These are phyloP conservation scores for Urochloa ruziziensis DNA, from an alignment of 176 grass and related monocot genomes.

Conservation along the genomic window DNA sequence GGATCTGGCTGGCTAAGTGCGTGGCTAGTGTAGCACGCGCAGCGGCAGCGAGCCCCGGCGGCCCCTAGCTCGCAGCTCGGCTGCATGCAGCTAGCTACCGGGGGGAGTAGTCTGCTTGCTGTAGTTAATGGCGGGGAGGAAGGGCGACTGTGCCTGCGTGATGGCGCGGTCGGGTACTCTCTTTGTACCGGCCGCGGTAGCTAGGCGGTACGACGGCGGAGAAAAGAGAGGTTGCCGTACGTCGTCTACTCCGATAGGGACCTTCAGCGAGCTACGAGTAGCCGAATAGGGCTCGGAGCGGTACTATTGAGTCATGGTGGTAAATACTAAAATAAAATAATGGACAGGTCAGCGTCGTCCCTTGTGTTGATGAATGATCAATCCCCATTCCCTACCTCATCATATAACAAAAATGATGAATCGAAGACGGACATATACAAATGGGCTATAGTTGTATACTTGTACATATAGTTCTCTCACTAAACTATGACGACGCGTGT, in stretches of 20 bases:
- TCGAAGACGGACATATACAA: no score
- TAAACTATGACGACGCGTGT: no score
- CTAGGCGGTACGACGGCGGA: slow-evolving; percentile 15
- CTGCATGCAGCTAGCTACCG: neutral
- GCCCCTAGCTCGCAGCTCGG: neutral
- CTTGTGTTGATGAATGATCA: no score
- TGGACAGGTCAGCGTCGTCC: no score
- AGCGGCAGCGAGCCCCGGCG: neutral
- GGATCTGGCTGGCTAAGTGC: slow-evolving; percentile 21
- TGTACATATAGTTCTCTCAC: no score
- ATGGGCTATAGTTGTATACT: no score
- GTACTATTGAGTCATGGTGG: neutral
- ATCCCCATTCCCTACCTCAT: no score
- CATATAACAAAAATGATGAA: no score
- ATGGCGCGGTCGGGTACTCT: slow-evolving; percentile 41
- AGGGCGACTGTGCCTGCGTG: slow-evolving; percentile 40
- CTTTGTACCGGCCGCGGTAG: neutral
- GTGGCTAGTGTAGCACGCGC: neutral
- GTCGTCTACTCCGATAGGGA: neutral
- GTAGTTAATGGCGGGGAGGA: slow-evolving; percentile 40
- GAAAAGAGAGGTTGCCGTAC: neutral
- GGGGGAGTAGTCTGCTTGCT: neutral
- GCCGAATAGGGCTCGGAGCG: neutral
- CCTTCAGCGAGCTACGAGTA: neutral
- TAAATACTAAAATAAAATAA: neutral